Conservation (phyloP, 75 land plant species). For the Cupressus sempervirens region DNA sequence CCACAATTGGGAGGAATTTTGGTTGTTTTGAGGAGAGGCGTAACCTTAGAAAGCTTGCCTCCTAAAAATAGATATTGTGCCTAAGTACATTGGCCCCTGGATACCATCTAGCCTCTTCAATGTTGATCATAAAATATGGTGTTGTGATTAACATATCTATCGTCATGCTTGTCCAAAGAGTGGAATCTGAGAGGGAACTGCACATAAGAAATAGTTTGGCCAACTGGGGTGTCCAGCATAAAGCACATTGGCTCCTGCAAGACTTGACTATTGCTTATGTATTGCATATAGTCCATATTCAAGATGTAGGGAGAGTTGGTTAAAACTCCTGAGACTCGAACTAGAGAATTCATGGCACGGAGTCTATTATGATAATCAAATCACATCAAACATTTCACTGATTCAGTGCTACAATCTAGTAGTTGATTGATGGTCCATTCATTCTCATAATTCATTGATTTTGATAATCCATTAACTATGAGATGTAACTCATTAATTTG, state of each 20-base stretch:
- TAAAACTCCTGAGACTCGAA: conserved; percentile 64
- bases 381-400: too few relatives aligned
- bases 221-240: conserved; percentile 68
- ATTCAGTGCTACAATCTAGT: too few relatives aligned
- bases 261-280: conserved; percentile 70
- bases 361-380: conserved; percentile 72
- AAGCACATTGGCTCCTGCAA: conserved; percentile 84
- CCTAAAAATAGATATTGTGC: conserved; percentile 70
- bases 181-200: conserved; percentile 75
- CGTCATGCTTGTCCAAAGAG: conserved; percentile 45
- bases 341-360: conserved; percentile 82
- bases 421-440: too few relatives aligned
- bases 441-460: too few relatives aligned
- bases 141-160: conserved; percentile 69
- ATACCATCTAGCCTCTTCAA: conserved; percentile 75
- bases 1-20: background rate
- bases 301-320: conserved; percentile 72
- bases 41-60: conserved; percentile 76
- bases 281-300: conserved; percentile 72
- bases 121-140: conserved; percentile 68
- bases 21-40: conserved; percentile 40
- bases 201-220: conserved; percentile 53
- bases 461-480: too few relatives aligned
- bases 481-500: too few relatives aligned
- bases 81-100: conserved; percentile 77